Evolutionary conservation across 2,329 filamentous ascomycete species (phyloP).

Genomic region (Fusarium sp.): DNA sequence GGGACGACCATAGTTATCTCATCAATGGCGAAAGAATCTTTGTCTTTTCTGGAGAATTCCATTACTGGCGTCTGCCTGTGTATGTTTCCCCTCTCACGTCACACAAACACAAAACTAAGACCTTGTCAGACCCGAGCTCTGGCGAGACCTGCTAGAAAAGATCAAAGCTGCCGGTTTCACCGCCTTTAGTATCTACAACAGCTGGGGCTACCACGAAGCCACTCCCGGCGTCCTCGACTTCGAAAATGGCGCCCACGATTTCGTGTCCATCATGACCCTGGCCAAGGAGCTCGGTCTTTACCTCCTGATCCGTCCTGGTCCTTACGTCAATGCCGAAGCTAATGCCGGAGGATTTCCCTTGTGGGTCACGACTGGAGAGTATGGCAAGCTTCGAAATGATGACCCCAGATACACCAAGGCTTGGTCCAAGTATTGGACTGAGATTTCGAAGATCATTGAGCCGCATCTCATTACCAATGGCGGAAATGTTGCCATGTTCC

Average conservation of each 20-base stretch:
- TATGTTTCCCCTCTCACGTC: constrained; percentile 32
- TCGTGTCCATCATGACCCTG: constrained; percentile 61
- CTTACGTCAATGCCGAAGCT: constrained; percentile 73
- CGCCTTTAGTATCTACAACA: constrained; percentile 58
- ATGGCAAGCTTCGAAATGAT: constrained; percentile 65
- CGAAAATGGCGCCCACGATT: constrained; percentile 56
- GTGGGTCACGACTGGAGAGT: constrained; percentile 72
- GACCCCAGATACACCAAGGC: constrained; percentile 65
- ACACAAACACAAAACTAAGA: neutral
- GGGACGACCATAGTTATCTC: constrained; percentile 58
- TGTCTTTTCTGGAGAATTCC: constrained; percentile 59
- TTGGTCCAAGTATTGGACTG: constrained; percentile 66
- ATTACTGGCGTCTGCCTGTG: constrained; percentile 59
- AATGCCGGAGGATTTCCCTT: constrained; percentile 72
- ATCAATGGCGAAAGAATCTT: constrained; percentile 58
- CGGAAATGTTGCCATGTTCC: constrained; percentile 67
- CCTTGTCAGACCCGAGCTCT: constrained; percentile 49
- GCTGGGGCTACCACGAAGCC: constrained; percentile 58
- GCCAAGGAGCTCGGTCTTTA: constrained; percentile 62
- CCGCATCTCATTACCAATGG: constrained; percentile 68
- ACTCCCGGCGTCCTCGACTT: constrained; percentile 50
- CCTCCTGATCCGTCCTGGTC: constrained; percentile 64
- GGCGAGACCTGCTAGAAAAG: constrained; percentile 58
- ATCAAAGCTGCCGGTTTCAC: constrained; percentile 59
- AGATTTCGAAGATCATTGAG: constrained; percentile 63